Percentiles rank a stretch among this genome's conserved stretches.
Conservation (phyloP, 805 yeast genomes). For the Kodamaea neixiangensis region DNA sequence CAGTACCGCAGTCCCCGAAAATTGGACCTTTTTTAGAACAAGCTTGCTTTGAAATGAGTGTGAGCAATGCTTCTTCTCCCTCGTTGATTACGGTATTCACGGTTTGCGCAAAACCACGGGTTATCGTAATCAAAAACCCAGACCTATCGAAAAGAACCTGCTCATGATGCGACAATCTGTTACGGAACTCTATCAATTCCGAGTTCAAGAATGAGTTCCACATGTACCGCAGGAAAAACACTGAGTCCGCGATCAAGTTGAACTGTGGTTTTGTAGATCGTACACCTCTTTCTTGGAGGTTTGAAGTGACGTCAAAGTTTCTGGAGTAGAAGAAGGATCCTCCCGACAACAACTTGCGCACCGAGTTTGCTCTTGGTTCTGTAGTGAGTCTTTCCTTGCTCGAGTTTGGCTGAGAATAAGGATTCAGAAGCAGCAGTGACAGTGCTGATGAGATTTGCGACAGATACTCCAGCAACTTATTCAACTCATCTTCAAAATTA, state of each 20-base stretch:
- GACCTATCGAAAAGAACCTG: conserved; percentile 44
- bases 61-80: conserved; percentile 42
- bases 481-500: conserved; percentile 6
- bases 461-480: conserved; percentile 4
- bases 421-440: conserved; percentile 11
- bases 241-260: conserved; percentile 33
- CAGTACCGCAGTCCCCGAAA: conserved; percentile 60
- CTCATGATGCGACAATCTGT: conserved; percentile 43
- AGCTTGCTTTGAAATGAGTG: conserved; percentile 54
- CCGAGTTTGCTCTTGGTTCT: conserved; percentile 35
- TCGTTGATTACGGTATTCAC: conserved; percentile 33
- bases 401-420: not conserved
- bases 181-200: conserved; percentile 49
- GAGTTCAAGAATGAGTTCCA: conserved; percentile 54
- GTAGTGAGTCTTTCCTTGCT: conserved; percentile 1
- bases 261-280: conserved; percentile 17
- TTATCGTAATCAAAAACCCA: conserved; percentile 48
- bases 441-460: conserved; percentile 5
- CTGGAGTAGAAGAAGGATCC: conserved; percentile 53
- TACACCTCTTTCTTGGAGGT: conserved; percentile 46
- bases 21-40: conserved; percentile 49
- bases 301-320: conserved; percentile 48
- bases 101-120: conserved; percentile 54
- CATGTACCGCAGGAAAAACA: conserved; percentile 47
- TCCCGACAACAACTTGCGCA: conserved; percentile 43